Evolutionary conservation across 2,329 filamentous ascomycete species (phyloP).

Genomic region (Arthrocladium fulminans): DNA sequence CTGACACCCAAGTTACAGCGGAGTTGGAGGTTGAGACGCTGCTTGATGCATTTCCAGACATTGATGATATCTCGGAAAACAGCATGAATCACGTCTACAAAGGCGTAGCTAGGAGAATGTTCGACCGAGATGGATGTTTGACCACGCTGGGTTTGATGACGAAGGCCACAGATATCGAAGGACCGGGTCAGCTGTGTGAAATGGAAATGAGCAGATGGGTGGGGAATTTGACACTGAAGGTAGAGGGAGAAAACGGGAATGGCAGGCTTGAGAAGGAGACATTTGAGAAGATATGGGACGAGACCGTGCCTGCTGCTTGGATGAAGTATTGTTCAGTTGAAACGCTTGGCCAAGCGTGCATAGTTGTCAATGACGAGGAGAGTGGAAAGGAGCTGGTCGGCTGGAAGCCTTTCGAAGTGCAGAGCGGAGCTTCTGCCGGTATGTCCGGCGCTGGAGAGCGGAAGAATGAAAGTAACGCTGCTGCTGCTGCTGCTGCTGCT

Average conservation of each 20-base stretch:
- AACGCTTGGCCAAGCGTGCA: slow-evolving; percentile 6
- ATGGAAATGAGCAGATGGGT: slow-evolving; percentile 5
- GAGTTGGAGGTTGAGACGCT: neutral
- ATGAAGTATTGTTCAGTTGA: slow-evolving; percentile 12
- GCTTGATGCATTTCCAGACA: neutral
- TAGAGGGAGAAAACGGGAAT: neutral
- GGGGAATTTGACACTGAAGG: slow-evolving; percentile 2
- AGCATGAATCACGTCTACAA: neutral
- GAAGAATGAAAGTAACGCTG: neutral
- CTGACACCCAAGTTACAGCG: slow-evolving; percentile 7
- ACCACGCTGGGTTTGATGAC: neutral
- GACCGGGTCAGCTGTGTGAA: neutral
- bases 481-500: slow-evolving; percentile 1
- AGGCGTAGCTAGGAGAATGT: neutral
- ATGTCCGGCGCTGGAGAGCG: neutral
- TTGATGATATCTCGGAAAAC: neutral
- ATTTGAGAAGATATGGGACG: slow-evolving; percentile 13
- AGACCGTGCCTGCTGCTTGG: slow-evolving; percentile 17
- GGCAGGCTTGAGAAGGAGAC: neutral
- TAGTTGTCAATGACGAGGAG: slow-evolving; percentile 3
- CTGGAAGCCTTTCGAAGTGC: neutral
- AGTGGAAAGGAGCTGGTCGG: slow-evolving; percentile 8
- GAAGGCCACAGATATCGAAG: neutral
- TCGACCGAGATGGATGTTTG: slow-evolving; percentile 1
- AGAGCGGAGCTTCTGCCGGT: neutral